Conservation (phyloP, 495 filamentous ascomycete genomes). For the Friedmanniomyces simplex region DNA sequence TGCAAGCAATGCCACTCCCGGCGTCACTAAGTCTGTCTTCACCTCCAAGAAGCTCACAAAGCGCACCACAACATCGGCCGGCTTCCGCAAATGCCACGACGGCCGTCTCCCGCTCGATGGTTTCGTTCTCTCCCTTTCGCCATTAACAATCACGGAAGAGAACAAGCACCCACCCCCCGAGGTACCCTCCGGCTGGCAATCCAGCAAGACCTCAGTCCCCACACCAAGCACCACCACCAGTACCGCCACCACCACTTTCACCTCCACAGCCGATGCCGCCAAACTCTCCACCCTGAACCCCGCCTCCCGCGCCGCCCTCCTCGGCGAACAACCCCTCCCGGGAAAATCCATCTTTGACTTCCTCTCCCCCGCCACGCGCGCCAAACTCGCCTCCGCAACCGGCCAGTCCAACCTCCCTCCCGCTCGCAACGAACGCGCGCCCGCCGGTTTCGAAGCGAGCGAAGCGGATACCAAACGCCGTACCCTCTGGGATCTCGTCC, state of each 20-base stretch:
- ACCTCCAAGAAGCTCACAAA: constrained; percentile 61
- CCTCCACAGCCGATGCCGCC: constrained; percentile 64
- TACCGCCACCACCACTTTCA: constrained; percentile 35
- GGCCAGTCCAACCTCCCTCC: constrained; percentile 68
- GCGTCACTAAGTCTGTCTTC: constrained; percentile 63
- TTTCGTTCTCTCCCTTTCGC: constrained; percentile 58
- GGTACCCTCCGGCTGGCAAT: constrained; percentile 69
- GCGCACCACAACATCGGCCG: constrained; percentile 41
- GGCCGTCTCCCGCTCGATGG: constrained; percentile 77
- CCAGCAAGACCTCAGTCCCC: constrained; percentile 51
- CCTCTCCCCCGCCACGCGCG: constrained; percentile 69
- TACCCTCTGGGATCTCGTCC: constrained; percentile 56
- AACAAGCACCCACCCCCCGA: constrained; percentile 63
- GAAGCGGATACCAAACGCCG: constrained; percentile 45
- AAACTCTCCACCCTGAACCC: constrained; percentile 69
- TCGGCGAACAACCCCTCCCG: constrained; percentile 74
- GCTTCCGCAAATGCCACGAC: constrained; percentile 75
- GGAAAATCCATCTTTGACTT: constrained; percentile 95
- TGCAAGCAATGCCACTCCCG: constrained; percentile 48
- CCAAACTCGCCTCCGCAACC: constrained; percentile 62
- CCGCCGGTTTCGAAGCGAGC: constrained; percentile 40
- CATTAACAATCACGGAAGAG: constrained; percentile 41
- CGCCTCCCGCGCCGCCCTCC: constrained; percentile 63
- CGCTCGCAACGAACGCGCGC: constrained; percentile 60
- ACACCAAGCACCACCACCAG: constrained; percentile 28